A percentile compares a stretch with the other conserved stretches of the same genome.
Evolutionary conservation across 2,329 filamentous ascomycete species (phyloP).

Genomic region (Ophiostoma piceae): DNA sequence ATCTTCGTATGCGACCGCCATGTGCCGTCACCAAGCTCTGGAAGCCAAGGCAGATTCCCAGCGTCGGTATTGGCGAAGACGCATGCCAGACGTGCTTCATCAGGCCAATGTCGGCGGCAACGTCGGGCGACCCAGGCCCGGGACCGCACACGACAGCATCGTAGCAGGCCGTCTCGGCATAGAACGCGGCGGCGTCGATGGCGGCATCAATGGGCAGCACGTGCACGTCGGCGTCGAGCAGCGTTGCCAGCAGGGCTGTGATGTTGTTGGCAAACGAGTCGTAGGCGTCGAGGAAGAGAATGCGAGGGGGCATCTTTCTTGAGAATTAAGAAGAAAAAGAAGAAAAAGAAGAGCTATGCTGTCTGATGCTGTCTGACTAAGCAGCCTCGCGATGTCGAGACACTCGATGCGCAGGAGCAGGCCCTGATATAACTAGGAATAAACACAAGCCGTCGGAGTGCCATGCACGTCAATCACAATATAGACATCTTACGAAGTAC

Average conservation of each 20-base stretch:
- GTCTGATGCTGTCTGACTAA: conserved; percentile 1
- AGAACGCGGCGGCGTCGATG: conserved; percentile 41
- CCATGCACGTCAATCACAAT: not conserved
- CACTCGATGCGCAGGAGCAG: too few species aligned
- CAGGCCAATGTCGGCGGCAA: conserved; percentile 71
- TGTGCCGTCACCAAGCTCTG: conserved; percentile 72
- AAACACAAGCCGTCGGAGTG: not conserved
- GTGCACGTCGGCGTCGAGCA: conserved; percentile 62
- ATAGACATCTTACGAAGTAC: not conserved
- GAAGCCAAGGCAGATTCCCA: conserved; percentile 87
- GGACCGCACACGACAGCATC: conserved; percentile 87
- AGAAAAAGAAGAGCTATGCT: not conserved
- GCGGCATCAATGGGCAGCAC: conserved; percentile 67
- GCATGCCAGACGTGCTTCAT: conserved; percentile 67
- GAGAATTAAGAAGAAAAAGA: not conserved
- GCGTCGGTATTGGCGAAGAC: conserved; percentile 52
- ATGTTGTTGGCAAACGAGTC: conserved; percentile 98
- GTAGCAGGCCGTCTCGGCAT: conserved; percentile 54
- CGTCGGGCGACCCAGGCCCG: conserved; percentile 75
- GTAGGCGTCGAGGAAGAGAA: conserved; percentile 91
- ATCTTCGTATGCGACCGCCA: conserved; percentile 53
- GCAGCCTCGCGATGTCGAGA: conserved; percentile 1
- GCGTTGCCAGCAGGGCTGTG: conserved; percentile 68
- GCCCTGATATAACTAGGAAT: too few species aligned
- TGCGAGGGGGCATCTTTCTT: conserved; percentile 34